Base-by-base conservation (phyloP, 2,329 filamentous ascomycete genomes). In the Ustulina deusta region DNA sequence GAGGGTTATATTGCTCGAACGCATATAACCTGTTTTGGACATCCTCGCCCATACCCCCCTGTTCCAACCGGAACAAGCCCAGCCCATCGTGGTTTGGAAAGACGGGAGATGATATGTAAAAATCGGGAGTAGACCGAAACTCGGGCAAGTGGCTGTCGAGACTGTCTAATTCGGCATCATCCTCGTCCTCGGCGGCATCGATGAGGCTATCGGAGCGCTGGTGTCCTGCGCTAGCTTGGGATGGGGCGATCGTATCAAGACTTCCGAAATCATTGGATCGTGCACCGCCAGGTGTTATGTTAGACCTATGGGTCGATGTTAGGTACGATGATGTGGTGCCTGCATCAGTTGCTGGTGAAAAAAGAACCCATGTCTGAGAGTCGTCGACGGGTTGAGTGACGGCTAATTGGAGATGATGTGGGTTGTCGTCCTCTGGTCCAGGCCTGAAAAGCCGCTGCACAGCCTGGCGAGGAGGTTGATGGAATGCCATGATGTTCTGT, bases 291-390 rank as follows among this genome's bases (percentile, higher is more conserved):
- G 89, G 79, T 77, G 91, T 83, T 80, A 87, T 72, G 83, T 94
- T 77, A 80, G 89, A 82, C 82, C 87, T 76, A 79, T 92, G 78
- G 78, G 89, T 89, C 42, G 92, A 89, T 51, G 90, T 93, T 60
- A 90, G 86, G 69, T 91, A 90, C 5, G 89, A 89, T 11, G 86
- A 86, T 22, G 91, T 70, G 7, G 69, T 87, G 54, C 81, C 81
- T 38, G 84, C 82, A 66, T 85, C 86, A 70, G 90, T 89, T 9
- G 86, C 85, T 1, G 93, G 93, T 7, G 94, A 93, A 83, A 99
- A 99, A 71, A 99, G 89, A 62, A 98, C 91, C 96, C 96, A 99
- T 87, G 97, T 95, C 80, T 96, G 91, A 13, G 93, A 91, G 72
- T 94, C 91, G 69, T 92, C 89, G 67, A 89, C 81, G 49, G 76